These are phyloP conservation scores for Chlamydomonas asymmetrica DNA, from an alignment of 139 green algal species.

Conservation along the genomic window DNA sequence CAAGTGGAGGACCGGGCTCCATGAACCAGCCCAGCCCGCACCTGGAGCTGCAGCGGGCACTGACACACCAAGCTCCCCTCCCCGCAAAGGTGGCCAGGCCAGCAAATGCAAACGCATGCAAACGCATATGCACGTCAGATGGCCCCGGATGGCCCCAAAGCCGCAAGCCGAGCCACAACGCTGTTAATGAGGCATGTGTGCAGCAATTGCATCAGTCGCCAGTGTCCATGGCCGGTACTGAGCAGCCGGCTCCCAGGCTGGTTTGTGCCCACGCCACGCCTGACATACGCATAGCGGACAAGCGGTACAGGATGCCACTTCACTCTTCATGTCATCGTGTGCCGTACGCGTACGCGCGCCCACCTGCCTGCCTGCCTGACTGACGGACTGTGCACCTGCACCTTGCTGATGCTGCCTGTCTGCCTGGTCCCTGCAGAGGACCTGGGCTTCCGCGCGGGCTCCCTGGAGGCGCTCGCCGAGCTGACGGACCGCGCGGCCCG, in stretches of 20 bases:
- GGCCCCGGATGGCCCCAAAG: too few species aligned
- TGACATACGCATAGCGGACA: neutral
- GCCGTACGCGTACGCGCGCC: neutral
- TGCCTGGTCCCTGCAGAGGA: constrained; percentile 14
- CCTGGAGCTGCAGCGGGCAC: too few species aligned
- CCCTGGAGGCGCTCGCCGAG: constrained; percentile 34
- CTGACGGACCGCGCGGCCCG: constrained; percentile 20
- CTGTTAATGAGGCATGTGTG: too few species aligned
- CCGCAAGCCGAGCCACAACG: too few species aligned
- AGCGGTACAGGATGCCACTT: neutral
- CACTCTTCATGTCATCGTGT: neutral
- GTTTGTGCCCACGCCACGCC: neutral
- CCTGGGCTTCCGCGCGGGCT: constrained; percentile 14
- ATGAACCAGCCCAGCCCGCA: too few species aligned
- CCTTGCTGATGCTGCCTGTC: neutral
- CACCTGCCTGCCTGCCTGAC: neutral
- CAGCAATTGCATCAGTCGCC: too few species aligned
- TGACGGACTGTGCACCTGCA: neutral
- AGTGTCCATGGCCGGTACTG: too few species aligned
- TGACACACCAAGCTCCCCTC: too few species aligned
- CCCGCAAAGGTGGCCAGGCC: too few species aligned
- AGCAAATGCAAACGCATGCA: too few species aligned
- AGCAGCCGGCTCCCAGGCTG: neutral
- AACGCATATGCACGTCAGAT: too few species aligned
- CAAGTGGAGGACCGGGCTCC: too few species aligned